Percentiles rank a stretch among this genome's conserved stretches.
Conservation (phyloP, 352 stramenopile species). For the Phytophthora syringae region DNA sequence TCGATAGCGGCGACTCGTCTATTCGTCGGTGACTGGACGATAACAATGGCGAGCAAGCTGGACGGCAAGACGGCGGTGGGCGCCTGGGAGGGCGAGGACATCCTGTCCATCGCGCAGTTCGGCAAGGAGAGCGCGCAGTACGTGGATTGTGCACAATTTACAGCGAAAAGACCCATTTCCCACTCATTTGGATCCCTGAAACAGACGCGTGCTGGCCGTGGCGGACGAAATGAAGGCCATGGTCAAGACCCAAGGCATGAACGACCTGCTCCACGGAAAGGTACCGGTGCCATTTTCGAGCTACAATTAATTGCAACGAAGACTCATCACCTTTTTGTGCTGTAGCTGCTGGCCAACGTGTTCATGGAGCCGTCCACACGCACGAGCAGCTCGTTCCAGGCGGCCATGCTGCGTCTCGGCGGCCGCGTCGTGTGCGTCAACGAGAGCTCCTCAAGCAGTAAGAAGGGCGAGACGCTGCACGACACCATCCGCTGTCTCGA, state of each 20-base stretch:
- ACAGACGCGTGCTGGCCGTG: conserved; percentile 71
- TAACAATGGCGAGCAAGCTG: conserved; percentile 47
- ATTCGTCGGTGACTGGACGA: conserved; percentile 13
- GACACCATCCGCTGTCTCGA: conserved; percentile 97
- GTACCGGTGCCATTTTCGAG: conserved; percentile 35
- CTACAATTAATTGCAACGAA: too few species aligned
- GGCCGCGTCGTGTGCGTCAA: conserved; percentile 96
- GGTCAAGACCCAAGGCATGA: conserved; percentile 73
- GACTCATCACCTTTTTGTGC: neutral
- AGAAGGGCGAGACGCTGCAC: conserved; percentile 98
- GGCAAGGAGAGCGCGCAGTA: conserved; percentile 76
- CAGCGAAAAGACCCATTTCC: neutral
- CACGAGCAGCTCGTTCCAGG: conserved; percentile 98
- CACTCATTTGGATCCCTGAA: conserved; percentile 2
- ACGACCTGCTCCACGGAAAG: conserved; percentile 86
- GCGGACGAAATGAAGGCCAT: conserved; percentile 87
- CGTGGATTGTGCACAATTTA: conserved; percentile 1
- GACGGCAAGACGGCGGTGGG: conserved; percentile 65
- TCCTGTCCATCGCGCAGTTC: conserved; percentile 85
- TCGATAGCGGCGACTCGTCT: neutral
- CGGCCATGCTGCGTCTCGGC: conserved; percentile 97
- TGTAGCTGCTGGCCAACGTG: conserved; percentile 93
- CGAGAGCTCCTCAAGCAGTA: conserved; percentile 93
- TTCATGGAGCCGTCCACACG: conserved; percentile 99
- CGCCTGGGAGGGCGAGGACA: conserved; percentile 74